Evolutionary conservation across 148 eudicot genomes (phyloP).

Genomic region (Nepenthes gracilis): DNA sequence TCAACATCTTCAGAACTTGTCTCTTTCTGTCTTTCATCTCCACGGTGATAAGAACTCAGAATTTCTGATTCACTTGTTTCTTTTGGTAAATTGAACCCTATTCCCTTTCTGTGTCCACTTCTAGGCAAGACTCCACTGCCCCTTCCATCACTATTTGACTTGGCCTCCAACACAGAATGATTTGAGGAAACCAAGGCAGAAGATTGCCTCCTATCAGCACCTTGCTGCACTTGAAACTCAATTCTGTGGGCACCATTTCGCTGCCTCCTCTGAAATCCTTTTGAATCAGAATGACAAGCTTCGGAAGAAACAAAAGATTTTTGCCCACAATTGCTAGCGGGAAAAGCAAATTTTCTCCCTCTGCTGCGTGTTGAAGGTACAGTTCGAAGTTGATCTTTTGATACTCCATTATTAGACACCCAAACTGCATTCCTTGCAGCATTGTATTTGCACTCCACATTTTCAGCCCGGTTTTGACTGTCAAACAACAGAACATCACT

Average conservation of each 20-base stretch:
- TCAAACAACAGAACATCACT: constrained; percentile 12
- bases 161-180: constrained; percentile 27
- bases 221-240: constrained; percentile 80
- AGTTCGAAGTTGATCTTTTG: constrained; percentile 25
- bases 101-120: constrained; percentile 34
- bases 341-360: constrained; percentile 46
- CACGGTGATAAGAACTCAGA: constrained; percentile 23
- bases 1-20: constrained; percentile 60
- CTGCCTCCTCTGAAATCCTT: constrained; percentile 62
- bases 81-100: constrained; percentile 25
- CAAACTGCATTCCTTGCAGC: constrained; percentile 16
- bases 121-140: constrained; percentile 22
- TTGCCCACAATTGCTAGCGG: constrained; percentile 37
- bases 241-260: constrained; percentile 50
- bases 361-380: constrained; percentile 25
- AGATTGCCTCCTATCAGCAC: constrained; percentile 38
- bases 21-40: constrained; percentile 58
- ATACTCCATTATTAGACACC: constrained; percentile 17
- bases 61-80: constrained; percentile 19
- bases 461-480: constrained; percentile 18
- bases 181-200: constrained; percentile 17
- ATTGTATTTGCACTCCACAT: constrained; percentile 15
- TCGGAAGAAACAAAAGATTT: constrained; percentile 39
- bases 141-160: constrained; percentile 24
- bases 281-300: constrained; percentile 25